These are phyloP conservation scores for Emericellopsis atlantica DNA, from an alignment of 2,329 filamentous ascomycete genomes.

Conservation along the genomic window DNA sequence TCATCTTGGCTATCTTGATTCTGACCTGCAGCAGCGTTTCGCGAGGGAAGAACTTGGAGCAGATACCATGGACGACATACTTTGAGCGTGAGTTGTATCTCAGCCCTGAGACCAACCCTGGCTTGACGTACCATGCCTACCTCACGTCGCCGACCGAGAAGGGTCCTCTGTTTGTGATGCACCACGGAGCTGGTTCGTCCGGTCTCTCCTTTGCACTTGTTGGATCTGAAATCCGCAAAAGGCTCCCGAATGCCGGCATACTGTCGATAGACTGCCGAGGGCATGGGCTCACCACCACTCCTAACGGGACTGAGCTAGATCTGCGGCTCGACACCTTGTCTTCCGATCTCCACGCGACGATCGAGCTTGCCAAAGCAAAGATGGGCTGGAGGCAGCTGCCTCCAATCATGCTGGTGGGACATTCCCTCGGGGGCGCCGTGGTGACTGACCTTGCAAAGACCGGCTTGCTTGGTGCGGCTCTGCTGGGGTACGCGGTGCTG, in stretches of 20 bases:
- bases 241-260: constrained; percentile 68
- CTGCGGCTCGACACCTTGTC: constrained; percentile 62
- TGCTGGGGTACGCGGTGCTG: constrained; percentile 80
- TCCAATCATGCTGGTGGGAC: constrained; percentile 70
- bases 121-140: constrained; percentile 70
- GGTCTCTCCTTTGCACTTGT: constrained; percentile 84
- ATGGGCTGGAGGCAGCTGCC: constrained; percentile 68
- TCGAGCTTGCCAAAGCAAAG: constrained; percentile 51
- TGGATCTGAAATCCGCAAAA: constrained; percentile 62
- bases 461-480: constrained; percentile 48
- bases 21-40: constrained; percentile 26
- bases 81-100: constrained; percentile 82
- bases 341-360: constrained; percentile 56
- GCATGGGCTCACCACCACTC: constrained; percentile 61
- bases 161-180: constrained; percentile 80
- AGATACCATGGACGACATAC: constrained; percentile 77
- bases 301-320: constrained; percentile 34
- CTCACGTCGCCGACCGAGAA: constrained; percentile 65
- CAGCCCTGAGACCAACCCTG: constrained; percentile 26
- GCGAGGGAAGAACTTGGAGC: constrained; percentile 44
- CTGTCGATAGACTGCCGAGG: constrained; percentile 77
- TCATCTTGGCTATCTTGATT: not conserved
- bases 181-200: constrained; percentile 90
- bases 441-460: constrained; percentile 70
- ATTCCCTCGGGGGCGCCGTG: constrained; percentile 86